A percentile compares a stretch with the other conserved stretches of the same genome.
Evolutionary conservation across 2,329 filamentous ascomycete genomes (phyloP).

Genomic region (Calonectria multiphialidica): DNA sequence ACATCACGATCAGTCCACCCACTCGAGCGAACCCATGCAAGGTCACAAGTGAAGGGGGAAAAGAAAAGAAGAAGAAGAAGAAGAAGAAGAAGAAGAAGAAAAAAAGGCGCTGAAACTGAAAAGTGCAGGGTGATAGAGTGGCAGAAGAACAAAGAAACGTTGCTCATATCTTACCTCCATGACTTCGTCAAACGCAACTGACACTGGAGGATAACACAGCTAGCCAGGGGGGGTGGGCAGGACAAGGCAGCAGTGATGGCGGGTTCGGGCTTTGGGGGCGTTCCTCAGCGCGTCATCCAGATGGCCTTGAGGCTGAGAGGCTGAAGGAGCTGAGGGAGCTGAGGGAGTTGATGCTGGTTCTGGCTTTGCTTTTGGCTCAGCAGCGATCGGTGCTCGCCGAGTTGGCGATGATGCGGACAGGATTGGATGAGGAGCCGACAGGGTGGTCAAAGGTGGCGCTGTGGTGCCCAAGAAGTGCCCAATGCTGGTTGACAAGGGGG

Average conservation of each 20-base stretch:
- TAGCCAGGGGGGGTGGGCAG: constrained; percentile 10
- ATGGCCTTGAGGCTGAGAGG: constrained; percentile 19
- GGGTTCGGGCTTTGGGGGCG: background rate
- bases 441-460: constrained; percentile 5
- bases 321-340: background rate
- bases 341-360: background rate
- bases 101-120: constrained; percentile 7
- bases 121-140: background rate
- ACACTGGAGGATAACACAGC: constrained; percentile 7
- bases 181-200: constrained; percentile 16
- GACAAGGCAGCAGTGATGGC: background rate
- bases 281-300: constrained; percentile 8
- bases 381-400: constrained; percentile 1
- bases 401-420: background rate
- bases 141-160: background rate
- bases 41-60: background rate
- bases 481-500: background rate
- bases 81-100: background rate
- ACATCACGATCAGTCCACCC: constrained; percentile 9
- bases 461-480: constrained; percentile 11
- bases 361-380: constrained; percentile 15
- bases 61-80: background rate
- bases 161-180: constrained; percentile 24
- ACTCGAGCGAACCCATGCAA: constrained; percentile 3
- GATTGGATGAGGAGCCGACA: background rate